Conservation (phyloP, 495 filamentous ascomycete genomes). For the Penicillium antarcticum region DNA sequence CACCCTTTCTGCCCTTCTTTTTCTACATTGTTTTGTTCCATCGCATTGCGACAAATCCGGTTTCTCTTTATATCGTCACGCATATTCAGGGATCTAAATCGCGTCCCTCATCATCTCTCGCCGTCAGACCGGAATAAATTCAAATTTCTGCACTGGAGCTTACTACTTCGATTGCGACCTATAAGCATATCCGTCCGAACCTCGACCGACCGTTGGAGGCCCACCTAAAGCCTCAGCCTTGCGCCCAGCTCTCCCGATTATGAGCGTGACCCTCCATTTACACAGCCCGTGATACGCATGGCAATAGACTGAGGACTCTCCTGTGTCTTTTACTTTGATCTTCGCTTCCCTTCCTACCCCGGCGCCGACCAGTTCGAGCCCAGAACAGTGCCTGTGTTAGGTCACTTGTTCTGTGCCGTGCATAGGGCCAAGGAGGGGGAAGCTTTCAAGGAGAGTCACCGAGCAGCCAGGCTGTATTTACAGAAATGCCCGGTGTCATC, state of each 20-base stretch:
- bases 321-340: constrained; percentile 11
- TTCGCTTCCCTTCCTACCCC: constrained; percentile 31
- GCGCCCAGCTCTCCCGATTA: constrained; percentile 22
- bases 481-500: constrained; percentile 47
- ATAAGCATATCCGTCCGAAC: not conserved
- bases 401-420: constrained; percentile 27
- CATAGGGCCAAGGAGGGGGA: constrained; percentile 34
- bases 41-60: constrained; percentile 9
- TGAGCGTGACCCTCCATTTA: constrained; percentile 17
- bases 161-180: not conserved
- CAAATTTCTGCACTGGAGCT: not conserved
- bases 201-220: not conserved
- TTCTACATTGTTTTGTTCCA: not conserved
- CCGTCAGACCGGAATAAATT: not conserved
- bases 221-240: not conserved
- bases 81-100: not conserved
- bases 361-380: constrained; percentile 17
- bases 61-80: not conserved
- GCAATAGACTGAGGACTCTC: constrained; percentile 23
- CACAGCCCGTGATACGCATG: constrained; percentile 29
- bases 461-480: not conserved
- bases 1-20: not conserved
- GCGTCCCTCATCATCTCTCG: not conserved
- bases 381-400: constrained; percentile 13
- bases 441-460: constrained; percentile 10